phyloP scores from a whole-genome alignment of 2,329 filamentous ascomycete genomes.

The Aspergillus felis region DNA sequence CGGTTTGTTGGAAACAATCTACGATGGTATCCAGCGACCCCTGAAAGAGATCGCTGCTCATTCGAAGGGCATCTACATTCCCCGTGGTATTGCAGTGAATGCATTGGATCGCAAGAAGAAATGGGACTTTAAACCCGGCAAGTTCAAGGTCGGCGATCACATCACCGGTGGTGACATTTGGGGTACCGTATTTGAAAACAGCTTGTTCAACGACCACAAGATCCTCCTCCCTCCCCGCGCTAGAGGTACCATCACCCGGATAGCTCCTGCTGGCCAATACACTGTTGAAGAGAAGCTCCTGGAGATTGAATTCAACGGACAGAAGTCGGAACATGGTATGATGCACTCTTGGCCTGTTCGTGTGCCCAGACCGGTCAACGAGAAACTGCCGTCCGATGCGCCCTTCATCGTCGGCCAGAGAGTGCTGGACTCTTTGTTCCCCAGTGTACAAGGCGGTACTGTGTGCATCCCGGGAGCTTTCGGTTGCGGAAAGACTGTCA shows the following conservation, averaged over 20 bases:
- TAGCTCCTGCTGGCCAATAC: conserved; percentile 84
- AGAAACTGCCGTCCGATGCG: conserved; percentile 83
- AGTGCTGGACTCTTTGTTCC: conserved; percentile 94
- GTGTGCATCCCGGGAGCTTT: conserved; percentile 98
- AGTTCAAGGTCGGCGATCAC: conserved; percentile 92
- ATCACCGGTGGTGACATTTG: conserved; percentile 95
- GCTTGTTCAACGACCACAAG: conserved; percentile 86
- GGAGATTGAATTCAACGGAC: conserved; percentile 95
- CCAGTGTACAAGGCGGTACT: conserved; percentile 92
- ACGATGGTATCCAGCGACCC: conserved; percentile 97
- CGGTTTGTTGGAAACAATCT: conserved; percentile 97
- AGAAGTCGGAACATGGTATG: conserved; percentile 92
- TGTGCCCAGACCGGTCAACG: conserved; percentile 85
- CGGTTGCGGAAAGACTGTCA: conserved; percentile 98
- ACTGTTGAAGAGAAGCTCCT: conserved; percentile 91
- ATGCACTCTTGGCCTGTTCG: conserved; percentile 99
- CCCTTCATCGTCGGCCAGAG: conserved; percentile 96
- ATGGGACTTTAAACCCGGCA: conserved; percentile 87
- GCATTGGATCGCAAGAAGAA: conserved; percentile 87
- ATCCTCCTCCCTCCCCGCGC: conserved; percentile 88
- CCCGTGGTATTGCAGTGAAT: conserved; percentile 83
- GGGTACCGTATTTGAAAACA: conserved; percentile 94
- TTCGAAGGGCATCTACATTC: conserved; percentile 92
- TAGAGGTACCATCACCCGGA: conserved; percentile 85
- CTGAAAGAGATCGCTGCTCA: conserved; percentile 75